Percentiles rank a stretch among this genome's conserved stretches.
Evolutionary conservation across 768 basidiomycete species (phyloP).

Genomic region (Crepidotus variabilis): DNA sequence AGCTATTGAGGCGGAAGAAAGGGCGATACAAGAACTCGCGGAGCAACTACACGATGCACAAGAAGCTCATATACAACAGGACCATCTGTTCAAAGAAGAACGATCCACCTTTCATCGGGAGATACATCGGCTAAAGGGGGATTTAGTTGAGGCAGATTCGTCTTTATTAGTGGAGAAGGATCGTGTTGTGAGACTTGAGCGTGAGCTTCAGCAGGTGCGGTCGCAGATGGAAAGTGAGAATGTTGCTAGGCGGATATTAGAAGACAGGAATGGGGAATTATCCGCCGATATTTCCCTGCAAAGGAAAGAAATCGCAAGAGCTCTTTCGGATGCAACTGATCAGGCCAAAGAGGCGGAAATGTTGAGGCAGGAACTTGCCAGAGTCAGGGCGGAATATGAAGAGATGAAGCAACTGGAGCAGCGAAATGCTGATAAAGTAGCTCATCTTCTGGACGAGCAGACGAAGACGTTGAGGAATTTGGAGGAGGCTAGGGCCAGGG

Average conservation of each 20-base stretch:
- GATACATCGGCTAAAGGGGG: conserved; percentile 47
- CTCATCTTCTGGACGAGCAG: conserved; percentile 70
- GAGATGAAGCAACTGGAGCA: conserved; percentile 66
- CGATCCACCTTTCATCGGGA: conserved; percentile 52
- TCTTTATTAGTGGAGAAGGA: conserved; percentile 42
- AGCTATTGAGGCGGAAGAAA: conserved; percentile 76
- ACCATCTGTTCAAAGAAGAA: conserved; percentile 56
- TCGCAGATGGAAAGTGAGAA: conserved; percentile 63
- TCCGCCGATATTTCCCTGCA: conserved; percentile 52
- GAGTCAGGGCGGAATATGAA: conserved; percentile 58
- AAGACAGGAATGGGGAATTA: conserved; percentile 60
- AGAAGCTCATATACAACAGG: conserved; percentile 54
- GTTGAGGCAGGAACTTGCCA: conserved; percentile 59
- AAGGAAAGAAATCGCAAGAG: conserved; percentile 48
- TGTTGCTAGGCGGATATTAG: conserved; percentile 57
- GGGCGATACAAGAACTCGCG: conserved; percentile 67
- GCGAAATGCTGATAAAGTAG: conserved; percentile 59
- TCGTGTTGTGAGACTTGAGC: conserved; percentile 53
- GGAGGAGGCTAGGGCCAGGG: conserved; percentile 70
- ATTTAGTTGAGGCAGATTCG: conserved; percentile 37
- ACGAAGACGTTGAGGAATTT: conserved; percentile 64
- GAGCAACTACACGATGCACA: conserved; percentile 62
- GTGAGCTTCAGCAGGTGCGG: conserved; percentile 59
- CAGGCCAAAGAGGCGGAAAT: conserved; percentile 57
- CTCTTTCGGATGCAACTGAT: conserved; percentile 66